Evolutionary conservation across 73 alveolate genomes (phyloP).

Genomic region (Paramecium primaurelia): DNA sequence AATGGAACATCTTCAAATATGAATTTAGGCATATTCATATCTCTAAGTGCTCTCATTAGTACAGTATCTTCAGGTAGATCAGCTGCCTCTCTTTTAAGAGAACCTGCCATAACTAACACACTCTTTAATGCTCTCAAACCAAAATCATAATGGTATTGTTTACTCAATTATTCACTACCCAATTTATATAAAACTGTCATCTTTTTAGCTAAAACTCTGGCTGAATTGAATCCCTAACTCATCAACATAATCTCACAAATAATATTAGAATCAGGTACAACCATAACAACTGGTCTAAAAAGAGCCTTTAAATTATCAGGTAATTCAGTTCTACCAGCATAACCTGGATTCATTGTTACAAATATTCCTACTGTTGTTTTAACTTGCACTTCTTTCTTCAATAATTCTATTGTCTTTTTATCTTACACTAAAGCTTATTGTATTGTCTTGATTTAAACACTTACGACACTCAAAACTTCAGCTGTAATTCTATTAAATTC

Average conservation of each 20-base stretch:
- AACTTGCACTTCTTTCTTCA: slow-evolving; percentile 88
- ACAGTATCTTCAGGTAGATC: slow-evolving; percentile 96
- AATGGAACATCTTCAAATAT: slow-evolving; percentile 97
- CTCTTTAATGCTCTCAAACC: slow-evolving; percentile 99
- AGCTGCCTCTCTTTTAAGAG: slow-evolving; percentile 92
- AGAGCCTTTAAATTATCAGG: slow-evolving; percentile 99
- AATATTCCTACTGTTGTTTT: slow-evolving; percentile 95
- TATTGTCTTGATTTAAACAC: slow-evolving; percentile 97
- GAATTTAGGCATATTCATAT: slow-evolving; percentile 99
- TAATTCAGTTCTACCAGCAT: slow-evolving; percentile 99
- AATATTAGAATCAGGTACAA: slow-evolving; percentile 97
- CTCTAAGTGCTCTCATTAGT: slow-evolving; percentile 99
- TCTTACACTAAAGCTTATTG: slow-evolving; percentile 82
- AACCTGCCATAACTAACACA: slow-evolving; percentile 98
- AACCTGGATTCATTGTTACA: slow-evolving; percentile 99
- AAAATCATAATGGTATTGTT: slow-evolving; percentile 94
- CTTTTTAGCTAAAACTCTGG: slow-evolving; percentile 93
- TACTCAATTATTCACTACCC: slow-evolving; percentile 95
- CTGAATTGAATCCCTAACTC: slow-evolving; percentile 98
- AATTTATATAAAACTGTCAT: slow-evolving; percentile 97
- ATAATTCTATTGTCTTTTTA: slow-evolving; percentile 92
- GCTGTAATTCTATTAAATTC: slow-evolving; percentile 99
- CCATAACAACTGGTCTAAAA: slow-evolving; percentile 99
- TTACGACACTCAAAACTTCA: slow-evolving; percentile 99
- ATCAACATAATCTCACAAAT: slow-evolving; percentile 99